Conservation (phyloP, 2,329 filamentous ascomycete species). For the Penicillium sp. region DNA sequence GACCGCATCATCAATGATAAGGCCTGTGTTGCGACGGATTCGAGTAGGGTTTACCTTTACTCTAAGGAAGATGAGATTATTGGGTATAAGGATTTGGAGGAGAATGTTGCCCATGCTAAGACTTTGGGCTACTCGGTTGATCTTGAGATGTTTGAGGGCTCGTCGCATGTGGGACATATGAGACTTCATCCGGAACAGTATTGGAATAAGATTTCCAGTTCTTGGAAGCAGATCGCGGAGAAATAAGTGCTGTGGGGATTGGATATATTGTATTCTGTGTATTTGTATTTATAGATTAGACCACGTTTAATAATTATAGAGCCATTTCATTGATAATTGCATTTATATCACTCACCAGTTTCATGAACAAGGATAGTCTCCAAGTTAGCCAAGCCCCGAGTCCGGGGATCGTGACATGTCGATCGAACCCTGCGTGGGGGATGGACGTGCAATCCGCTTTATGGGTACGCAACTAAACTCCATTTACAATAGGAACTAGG, state of each 20-base stretch:
- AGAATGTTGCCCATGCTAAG: conserved; percentile 19
- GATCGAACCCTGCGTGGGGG: background rate
- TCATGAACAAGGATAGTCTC: background rate
- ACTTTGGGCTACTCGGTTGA: conserved; percentile 50
- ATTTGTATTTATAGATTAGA: background rate
- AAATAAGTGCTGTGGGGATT: background rate
- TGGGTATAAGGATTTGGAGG: conserved; percentile 21
- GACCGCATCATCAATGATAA: conserved; percentile 16
- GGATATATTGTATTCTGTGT: background rate
- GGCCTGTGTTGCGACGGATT: conserved; percentile 1
- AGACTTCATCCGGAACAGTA: conserved; percentile 56
- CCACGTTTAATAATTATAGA: background rate
- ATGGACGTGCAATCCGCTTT: background rate
- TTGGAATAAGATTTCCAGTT: conserved; percentile 42
- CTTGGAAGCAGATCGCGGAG: conserved; percentile 15
- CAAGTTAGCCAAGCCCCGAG: background rate
- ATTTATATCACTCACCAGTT: background rate
- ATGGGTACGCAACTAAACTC: background rate
- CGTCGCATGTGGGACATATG: conserved; percentile 62
- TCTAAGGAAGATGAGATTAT: conserved; percentile 27
- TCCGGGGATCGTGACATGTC: background rate
- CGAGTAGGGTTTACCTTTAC: conserved; percentile 20
- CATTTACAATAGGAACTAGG: too few relatives aligned
- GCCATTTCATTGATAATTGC: background rate
- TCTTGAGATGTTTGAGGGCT: conserved; percentile 55